phyloP scores from a whole-genome alignment of 805 yeast genomes.

The Candida rishiriensis region DNA sequence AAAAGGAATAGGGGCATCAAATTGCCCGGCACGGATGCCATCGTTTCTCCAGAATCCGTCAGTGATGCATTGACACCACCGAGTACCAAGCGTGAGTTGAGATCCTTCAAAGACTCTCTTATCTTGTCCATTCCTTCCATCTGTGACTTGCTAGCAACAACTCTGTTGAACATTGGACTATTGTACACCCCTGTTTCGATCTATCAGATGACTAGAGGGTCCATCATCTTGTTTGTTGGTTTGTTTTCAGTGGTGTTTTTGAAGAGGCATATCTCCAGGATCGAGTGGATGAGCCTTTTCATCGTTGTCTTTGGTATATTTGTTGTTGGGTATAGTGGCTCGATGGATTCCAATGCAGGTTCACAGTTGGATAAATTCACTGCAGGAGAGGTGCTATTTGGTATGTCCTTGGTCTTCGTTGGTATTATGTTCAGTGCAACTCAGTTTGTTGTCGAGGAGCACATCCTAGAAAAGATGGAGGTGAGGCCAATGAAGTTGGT shows the following conservation, averaged over 20 bases:
- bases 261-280: constrained; percentile 45
- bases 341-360: constrained; percentile 25
- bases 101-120: constrained; percentile 24
- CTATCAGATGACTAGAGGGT: constrained; percentile 84
- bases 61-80: neutral
- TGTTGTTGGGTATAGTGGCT: constrained; percentile 70
- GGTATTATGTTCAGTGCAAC: constrained; percentile 70
- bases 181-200: constrained; percentile 72
- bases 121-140: constrained; percentile 57
- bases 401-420: constrained; percentile 51
- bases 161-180: constrained; percentile 71
- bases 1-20: constrained; percentile 1
- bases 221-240: constrained; percentile 73
- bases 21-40: neutral
- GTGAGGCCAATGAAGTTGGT: constrained; percentile 63
- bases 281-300: constrained; percentile 67
- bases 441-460: constrained; percentile 77
- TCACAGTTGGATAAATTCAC: constrained; percentile 4
- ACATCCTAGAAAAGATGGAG: constrained; percentile 47
- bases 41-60: neutral
- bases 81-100: constrained; percentile 8
- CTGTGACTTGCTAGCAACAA: constrained; percentile 71
- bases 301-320: constrained; percentile 66
- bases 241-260: constrained; percentile 61
- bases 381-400: constrained; percentile 38